Evolutionary conservation across 169 alveolate species (phyloP), one percentile per base, ranked within the genome.

Genomic region (Plasmodium inui): DNA sequence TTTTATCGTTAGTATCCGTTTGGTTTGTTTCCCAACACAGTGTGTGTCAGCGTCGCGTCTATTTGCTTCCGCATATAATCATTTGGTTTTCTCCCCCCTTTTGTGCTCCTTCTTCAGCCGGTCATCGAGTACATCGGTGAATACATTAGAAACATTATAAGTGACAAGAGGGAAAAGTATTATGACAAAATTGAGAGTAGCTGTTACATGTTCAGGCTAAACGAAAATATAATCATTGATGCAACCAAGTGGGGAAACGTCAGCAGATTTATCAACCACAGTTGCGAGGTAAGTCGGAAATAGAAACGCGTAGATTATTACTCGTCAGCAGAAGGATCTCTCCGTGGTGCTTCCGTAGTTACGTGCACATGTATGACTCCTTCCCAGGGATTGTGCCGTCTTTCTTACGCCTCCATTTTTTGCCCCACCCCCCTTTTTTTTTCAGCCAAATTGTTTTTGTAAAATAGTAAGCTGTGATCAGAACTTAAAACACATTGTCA

Each of bases 111-210:
- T 1, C 14, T 78, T 57, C 71, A 88, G 85, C 99, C 99, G 26
- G 99, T 98, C 50, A 97, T 98, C 76, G 99, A 98, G 92, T 98
- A 98, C 95, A 98, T 98, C 12, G 99, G 99, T 55, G 99, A 98
- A 92, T 93, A 98, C 78, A 94, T 96, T 50, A 50, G 97, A 84
- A 96, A 96, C 72, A 72, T 92, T 34, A 83, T 96, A 78, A 95
- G 96, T 30, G 97, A 96, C 94, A 82, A 86, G 89, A 92, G 97
- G 19, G 97, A 96, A 84, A 95, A 94, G 3, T 37, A 92, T 44
- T 96, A 96, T 86, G 91, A 95, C 30, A 94, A 96, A 71, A 95
- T 95, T 41, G 97, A 95, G 71, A 96, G 96, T 57, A 95, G 97
- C 72, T 96, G 97, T 79, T 96, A 96, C 84, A 96, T 96, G 97